phyloP scores from a whole-genome alignment of 371 early-diverging fungal species.

The Mortierella sp. region DNA sequence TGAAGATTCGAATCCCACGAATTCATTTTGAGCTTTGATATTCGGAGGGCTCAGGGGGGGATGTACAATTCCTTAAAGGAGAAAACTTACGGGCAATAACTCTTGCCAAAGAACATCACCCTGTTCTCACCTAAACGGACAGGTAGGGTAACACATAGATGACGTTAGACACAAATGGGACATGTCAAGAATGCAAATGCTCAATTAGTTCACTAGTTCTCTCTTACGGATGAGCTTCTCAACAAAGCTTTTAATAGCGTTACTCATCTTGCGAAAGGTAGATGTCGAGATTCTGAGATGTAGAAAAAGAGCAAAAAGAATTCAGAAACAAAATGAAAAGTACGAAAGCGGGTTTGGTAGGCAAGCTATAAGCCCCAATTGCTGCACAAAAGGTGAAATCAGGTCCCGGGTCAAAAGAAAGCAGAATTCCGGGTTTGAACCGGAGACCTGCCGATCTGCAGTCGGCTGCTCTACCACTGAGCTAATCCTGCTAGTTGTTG shows the following conservation, averaged over 20 bases:
- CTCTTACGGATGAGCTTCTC: constrained; percentile 46
- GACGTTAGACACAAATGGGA: neutral
- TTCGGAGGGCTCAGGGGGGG: too few relatives aligned
- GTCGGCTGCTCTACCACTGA: constrained; percentile 65
- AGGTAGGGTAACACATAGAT: neutral
- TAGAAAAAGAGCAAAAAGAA: neutral
- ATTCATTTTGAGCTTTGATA: neutral
- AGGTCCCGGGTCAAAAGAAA: constrained; percentile 21
- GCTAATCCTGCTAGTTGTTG: constrained; percentile 41
- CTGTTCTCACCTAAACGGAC: constrained; percentile 42
- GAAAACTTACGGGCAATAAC: constrained; percentile 50
- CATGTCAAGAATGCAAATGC: neutral
- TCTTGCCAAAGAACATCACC: constrained; percentile 55
- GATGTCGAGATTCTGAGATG: too few relatives aligned
- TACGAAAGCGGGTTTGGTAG: neutral
- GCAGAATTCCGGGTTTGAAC: constrained; percentile 63
- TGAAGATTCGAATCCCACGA: too few relatives aligned
- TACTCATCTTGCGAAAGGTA: constrained; percentile 18
- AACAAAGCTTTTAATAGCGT: constrained; percentile 32
- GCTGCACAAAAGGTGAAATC: neutral
- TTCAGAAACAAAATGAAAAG: neutral
- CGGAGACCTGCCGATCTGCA: constrained; percentile 65
- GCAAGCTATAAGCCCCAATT: too few relatives aligned
- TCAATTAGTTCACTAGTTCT: neutral
- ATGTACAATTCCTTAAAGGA: neutral